phyloP scores from a whole-genome alignment of 495 filamentous ascomycete species.

The Aspergillus carlsbadensis region DNA sequence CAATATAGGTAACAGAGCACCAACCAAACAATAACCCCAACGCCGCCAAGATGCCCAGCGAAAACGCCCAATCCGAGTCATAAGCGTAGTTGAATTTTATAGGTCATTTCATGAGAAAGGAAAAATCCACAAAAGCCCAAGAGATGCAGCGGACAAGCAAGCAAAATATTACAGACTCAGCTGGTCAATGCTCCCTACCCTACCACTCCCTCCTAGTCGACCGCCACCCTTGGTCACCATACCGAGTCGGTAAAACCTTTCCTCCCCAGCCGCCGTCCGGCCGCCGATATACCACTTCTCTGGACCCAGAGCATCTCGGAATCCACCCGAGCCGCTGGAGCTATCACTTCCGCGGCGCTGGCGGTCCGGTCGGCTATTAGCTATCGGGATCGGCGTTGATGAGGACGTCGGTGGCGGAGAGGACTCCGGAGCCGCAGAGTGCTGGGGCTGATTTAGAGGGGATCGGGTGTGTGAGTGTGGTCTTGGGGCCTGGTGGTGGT shows the following conservation, averaged over 20 bases:
- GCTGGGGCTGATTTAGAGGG: conserved; percentile 16
- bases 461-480: conserved; percentile 27
- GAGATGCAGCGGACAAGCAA: conserved; percentile 6
- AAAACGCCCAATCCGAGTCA: conserved; percentile 1
- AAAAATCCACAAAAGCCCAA: conserved; percentile 1
- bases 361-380: conserved; percentile 32
- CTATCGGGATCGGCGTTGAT: conserved; percentile 41
- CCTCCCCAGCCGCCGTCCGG: conserved; percentile 78
- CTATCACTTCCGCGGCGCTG: conserved; percentile 66
- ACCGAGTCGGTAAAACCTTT: conserved; percentile 76
- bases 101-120: not conserved
- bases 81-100: not conserved
- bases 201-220: conserved; percentile 51
- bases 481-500: conserved; percentile 15
- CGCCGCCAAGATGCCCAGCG: conserved; percentile 5
- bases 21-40: not conserved
- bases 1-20: too few relatives aligned
- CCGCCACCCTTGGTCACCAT: conserved; percentile 56
- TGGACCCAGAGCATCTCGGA: conserved; percentile 69
- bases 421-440: conserved; percentile 5
- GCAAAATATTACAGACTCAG: conserved; percentile 52
- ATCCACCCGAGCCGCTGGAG: conserved; percentile 73
- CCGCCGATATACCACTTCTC: conserved; percentile 93
- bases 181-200: conserved; percentile 61
- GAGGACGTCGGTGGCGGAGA: conserved; percentile 25